Base-by-base conservation (phyloP, 371 early-diverging fungal genomes). In the Circinella minor region DNA sequence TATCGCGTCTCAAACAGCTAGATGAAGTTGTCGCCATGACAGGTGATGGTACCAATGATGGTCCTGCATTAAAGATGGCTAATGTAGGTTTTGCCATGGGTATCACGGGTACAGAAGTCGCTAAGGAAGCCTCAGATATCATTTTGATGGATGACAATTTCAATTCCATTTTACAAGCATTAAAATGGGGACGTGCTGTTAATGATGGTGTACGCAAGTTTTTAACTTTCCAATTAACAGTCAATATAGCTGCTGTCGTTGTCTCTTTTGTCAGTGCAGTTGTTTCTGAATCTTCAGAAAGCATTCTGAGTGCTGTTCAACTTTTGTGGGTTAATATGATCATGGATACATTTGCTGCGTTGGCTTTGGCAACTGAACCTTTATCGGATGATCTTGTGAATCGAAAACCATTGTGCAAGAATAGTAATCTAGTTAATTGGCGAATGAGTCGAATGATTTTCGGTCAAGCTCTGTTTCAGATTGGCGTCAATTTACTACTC, bases 21-120 rank as follows among this genome's bases (percentile, higher is more conserved):
- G 80, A 82, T 36, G 87, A 88, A 66, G 79, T 89, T 49, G 92
- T 92, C 4, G 90, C 90, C 47, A 88, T 92, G 55, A 92, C 89
- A 4, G 96, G 97, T 55, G 97, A 97, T 81, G 98, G 97, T 9
- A 94, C 97, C 68, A 98, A 97, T 83, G 98, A 98, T 79, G 95
- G 92, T 7, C 97, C 96, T 5, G 95, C 97, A 4, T 88, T 98
- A 57, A 94, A 94, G 82, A 79, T 89, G 72, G 97, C 97, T 20
- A 94, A 98, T 77, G 94, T 98, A 62, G 98, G 97, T 4, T 96
- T 96, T 80, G 89, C 92, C 64, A 96, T 97, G 98, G 97, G 98
- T 36, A 92, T 96, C 63, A 81, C 92, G 39, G 97, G 98, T 47
- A 96, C 97, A 1, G 96, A 96, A 76, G 94, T 96, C 6, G 96